phyloP scores from a whole-genome alignment of 2,329 filamentous ascomycete species.

The Trichophyton rubrum region DNA sequence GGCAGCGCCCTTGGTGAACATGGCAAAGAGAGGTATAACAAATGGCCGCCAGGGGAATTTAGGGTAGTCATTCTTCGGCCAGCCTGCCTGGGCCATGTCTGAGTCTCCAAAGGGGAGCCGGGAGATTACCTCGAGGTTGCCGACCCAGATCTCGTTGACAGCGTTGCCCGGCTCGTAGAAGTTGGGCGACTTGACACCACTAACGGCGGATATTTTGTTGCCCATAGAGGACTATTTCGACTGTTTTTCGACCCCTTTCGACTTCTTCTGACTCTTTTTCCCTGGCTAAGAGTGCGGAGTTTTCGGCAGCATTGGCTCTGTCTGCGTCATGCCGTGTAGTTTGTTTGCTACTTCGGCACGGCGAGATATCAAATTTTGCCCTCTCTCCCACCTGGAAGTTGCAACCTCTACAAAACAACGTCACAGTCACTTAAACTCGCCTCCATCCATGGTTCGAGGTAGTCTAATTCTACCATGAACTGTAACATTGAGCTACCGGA shows the following conservation, averaged over 20 bases:
- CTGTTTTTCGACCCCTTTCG: neutral
- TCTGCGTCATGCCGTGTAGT: no score
- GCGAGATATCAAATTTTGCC: no score
- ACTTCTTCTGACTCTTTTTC: no score
- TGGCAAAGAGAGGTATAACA: constrained; percentile 23
- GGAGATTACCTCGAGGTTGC: constrained; percentile 27
- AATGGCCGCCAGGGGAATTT: constrained; percentile 32
- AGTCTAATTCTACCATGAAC: no score
- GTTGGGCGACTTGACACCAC: constrained; percentile 24
- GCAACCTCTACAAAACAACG: no score
- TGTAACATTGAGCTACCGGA: no score
- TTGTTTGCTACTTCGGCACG: no score
- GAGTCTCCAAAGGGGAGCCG: constrained; percentile 29
- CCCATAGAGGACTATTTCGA: constrained; percentile 18
- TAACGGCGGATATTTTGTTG: constrained; percentile 24
- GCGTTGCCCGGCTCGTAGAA: constrained; percentile 27
- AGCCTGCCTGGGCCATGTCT: constrained; percentile 27
- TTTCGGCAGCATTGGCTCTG: no score
- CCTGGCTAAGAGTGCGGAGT: no score
- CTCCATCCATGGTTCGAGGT: no score
- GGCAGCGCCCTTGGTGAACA: neutral
- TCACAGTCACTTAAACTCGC: no score
- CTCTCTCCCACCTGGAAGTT: no score
- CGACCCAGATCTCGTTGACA: constrained; percentile 29
- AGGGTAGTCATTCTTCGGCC: constrained; percentile 22